Base-by-base conservation (phyloP, 257 asterid species). In the Fraxinus americana region DNA sequence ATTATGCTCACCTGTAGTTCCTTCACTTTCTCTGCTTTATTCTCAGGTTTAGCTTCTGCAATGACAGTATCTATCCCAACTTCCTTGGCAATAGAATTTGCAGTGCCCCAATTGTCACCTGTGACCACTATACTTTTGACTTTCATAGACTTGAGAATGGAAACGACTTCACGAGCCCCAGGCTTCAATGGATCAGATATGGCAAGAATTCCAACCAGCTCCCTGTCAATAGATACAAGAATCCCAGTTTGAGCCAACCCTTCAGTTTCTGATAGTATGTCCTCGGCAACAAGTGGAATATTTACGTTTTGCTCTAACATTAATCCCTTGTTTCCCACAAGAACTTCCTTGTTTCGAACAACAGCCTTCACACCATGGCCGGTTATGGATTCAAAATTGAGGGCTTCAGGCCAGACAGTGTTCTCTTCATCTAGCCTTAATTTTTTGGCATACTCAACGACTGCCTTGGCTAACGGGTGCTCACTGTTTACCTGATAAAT, bases 61-160 rank as follows among this genome's bases (percentile, higher is more conserved):
- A 85, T 61, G 25, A 94, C 91, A 10, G 61, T 54, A 54, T 84
- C 84, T 75, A 94, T 91, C 2, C 96, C 97, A 25, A 88, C 96
- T 36, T 94, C 91, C 76, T 82, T 85, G 78, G 97, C 97, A 79
- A 94, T 84, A 0, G 98, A 89, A 45, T 82, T 85, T 7, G 98
- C 97, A 59, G 98, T 94, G 82, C 98, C 97, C 88, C 90, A 81
- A 69, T 94, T 94, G 78, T 94, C 97, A 6, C 98, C 98, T 0
- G 98, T 94, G 63, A 92, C 90, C 50, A 94, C 75, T 48, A 91
- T 87, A 50, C 92, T 84, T 29, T 65, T 74, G 4, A 94, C 72
- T 9, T 87, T 80, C 98, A 94, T 90, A 0, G 92, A 89, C 57
- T 83, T 92, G 21, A 94, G 91, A 70, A 90, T 79, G 39, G 95